These are phyloP conservation scores for Rhipidocladum racemiflorum DNA, from an alignment of 176 grass and related monocot species.

Conservation along the genomic window DNA sequence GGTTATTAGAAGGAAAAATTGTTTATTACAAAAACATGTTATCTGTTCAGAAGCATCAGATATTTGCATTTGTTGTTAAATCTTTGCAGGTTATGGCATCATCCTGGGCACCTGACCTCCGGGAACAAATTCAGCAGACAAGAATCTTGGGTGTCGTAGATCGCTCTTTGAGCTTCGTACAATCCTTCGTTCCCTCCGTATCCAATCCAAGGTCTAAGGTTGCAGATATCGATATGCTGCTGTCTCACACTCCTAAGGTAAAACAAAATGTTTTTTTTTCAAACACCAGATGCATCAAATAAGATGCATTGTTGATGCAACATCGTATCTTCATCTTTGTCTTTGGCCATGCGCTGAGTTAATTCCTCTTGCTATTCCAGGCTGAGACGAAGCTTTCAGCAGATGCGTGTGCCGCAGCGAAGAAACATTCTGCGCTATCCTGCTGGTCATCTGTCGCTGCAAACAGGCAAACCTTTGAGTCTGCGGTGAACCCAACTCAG, in stretches of 20 bases:
- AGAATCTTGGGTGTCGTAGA: conserved; percentile 39
- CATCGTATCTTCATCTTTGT: neutral
- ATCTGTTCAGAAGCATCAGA: neutral
- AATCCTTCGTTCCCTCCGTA: conserved; percentile 23
- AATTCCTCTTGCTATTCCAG: conserved; percentile 20
- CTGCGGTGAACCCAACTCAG: neutral
- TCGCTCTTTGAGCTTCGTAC: conserved; percentile 27
- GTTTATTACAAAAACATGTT: neutral
- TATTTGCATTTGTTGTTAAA: neutral
- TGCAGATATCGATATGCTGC: conserved; percentile 1
- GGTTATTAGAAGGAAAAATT: neutral
- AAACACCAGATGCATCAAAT: neutral
- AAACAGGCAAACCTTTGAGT: neutral
- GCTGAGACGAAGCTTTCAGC: conserved; percentile 13
- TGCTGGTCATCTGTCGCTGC: conserved; percentile 21
- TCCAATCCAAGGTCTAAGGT: conserved; percentile 25
- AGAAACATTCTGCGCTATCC: conserved; percentile 28
- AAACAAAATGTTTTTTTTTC: neutral
- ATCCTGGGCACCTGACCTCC: conserved; percentile 41
- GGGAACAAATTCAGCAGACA: conserved; percentile 27
- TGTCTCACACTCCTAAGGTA: conserved; percentile 32
- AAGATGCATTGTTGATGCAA: neutral
- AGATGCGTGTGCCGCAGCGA: neutral
- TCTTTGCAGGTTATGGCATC: conserved; percentile 46
- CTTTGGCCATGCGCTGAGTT: neutral